A percentile compares a stretch with the other conserved stretches of the same genome.
phyloP scores from a whole-genome alignment of 306 rosid genomes.

The Oxytropis ochrocephala region DNA sequence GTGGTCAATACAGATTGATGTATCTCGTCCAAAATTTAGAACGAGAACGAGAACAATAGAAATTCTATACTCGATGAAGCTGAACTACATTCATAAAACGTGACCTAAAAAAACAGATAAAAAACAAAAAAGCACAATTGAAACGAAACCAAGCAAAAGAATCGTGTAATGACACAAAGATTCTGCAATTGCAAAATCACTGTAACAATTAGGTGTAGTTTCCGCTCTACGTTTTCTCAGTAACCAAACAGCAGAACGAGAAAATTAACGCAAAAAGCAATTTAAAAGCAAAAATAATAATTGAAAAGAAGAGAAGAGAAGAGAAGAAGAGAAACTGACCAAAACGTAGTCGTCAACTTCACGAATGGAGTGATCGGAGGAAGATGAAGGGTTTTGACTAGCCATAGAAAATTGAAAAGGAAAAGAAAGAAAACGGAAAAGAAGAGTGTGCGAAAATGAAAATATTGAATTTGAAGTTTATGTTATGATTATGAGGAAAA shows the following conservation, averaged over 20 bases:
- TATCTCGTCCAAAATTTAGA: too few species aligned
- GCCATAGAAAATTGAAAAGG: constrained; percentile 38
- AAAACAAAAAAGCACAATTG: not conserved
- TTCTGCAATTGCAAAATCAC: not conserved
- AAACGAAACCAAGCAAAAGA: not conserved
- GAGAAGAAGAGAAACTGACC: constrained; percentile 36
- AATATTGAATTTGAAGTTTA: not conserved
- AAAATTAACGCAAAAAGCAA: not conserved
- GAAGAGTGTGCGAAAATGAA: not conserved
- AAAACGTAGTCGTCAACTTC: constrained; percentile 66
- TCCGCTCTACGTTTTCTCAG: constrained; percentile 11
- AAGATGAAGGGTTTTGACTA: constrained; percentile 11
- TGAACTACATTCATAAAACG: not conserved
- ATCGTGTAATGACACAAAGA: not conserved
- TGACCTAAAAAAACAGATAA: not conserved
- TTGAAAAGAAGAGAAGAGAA: not conserved
- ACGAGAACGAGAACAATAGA: not conserved
- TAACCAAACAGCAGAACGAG: not conserved
- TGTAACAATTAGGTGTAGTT: not conserved
- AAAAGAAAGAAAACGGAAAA: not conserved
- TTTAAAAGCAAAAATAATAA: not conserved
- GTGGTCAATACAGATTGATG: too few species aligned
- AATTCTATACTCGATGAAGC: not conserved
- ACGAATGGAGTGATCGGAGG: constrained; percentile 34
- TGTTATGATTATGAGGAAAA: not conserved